phyloP scores from a whole-genome alignment of 129 eudicot genomes.

The Sambucus nigra region DNA sequence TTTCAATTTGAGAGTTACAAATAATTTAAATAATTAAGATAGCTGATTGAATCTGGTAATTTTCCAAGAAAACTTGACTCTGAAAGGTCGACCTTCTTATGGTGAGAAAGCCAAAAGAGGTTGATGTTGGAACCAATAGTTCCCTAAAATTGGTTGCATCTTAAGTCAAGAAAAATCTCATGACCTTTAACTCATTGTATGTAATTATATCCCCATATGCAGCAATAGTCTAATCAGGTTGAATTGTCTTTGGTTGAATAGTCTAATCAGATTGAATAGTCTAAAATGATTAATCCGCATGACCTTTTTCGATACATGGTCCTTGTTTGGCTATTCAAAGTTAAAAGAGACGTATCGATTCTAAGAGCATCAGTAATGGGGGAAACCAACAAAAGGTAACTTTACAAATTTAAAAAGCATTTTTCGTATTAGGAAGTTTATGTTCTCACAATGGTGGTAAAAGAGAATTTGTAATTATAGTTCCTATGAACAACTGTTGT shows the following conservation, averaged over 20 bases:
- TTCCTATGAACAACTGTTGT: too few species aligned
- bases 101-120: not conserved
- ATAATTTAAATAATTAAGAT: not conserved
- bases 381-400: too few species aligned
- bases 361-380: too few species aligned
- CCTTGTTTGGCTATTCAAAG: not conserved
- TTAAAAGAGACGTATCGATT: not conserved
- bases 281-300: too few species aligned
- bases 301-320: too few species aligned
- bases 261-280: too few species aligned
- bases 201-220: constrained; percentile 14
- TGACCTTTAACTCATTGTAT: constrained; percentile 6
- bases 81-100: not conserved
- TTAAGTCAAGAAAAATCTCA: constrained; percentile 14
- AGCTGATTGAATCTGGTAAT: constrained; percentile 1
- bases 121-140: not conserved
- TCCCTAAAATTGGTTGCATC: not conserved
- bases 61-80: constrained; percentile 8
- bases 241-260: not conserved
- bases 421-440: too few species aligned
- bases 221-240: not conserved
- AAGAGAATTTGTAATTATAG: too few species aligned
- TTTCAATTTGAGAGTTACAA: not conserved
- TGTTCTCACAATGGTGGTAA: too few species aligned
- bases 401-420: too few species aligned